Evolutionary conservation across 805 yeast genomes (phyloP), one percentile per base, ranked within the genome.

Genomic region (Maudiozyma turicensis): DNA sequence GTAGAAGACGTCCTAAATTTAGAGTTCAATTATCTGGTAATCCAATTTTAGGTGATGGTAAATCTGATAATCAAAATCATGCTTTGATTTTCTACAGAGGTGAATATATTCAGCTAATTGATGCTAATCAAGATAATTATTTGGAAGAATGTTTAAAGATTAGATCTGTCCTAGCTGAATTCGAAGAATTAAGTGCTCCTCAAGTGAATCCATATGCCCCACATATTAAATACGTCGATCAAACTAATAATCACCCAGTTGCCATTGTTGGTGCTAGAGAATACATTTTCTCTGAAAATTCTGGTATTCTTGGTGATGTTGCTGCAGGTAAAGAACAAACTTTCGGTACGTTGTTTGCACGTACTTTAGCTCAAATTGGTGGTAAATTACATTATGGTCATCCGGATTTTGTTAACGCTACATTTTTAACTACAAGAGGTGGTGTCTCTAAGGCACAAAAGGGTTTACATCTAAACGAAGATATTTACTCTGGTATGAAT

Each of bases 291-390:
- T 85, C 95, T 6, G 96, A 90, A 66, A 86, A 86, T 60, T 80
- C 87, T 50, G 98, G 98, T 55, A 83, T 90, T 26, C 72, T 90
- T 44, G 98, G 97, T 50, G 97, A 90, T 69, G 86, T 90, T 56
- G 96, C 97, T 32, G 98, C 98, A 39, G 96, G 96, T 32, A 90
- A 90, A 66, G 98, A 90, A 65, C 96, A 91, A 68, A 90, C 98
- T 2, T 90, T 90, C 71, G 98, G 98, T 44, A 90, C 98, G 0
- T 70, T 91, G 59, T 90, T 91, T 72, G 95, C 97, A 2, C 76
- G 97, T 63, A 89, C 96, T 0, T 71, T 90, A 58, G 89, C 96
- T 0, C 90, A 86, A 61, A 86, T 91, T 59, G 97, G 97, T 20
- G 96, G 95, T 6, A 91, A 91, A 67, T 71, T 90, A 48, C 98